Evolutionary conservation across 2,329 filamentous ascomycete genomes (phyloP).

Genomic region (Cladophialophora bantiana): DNA sequence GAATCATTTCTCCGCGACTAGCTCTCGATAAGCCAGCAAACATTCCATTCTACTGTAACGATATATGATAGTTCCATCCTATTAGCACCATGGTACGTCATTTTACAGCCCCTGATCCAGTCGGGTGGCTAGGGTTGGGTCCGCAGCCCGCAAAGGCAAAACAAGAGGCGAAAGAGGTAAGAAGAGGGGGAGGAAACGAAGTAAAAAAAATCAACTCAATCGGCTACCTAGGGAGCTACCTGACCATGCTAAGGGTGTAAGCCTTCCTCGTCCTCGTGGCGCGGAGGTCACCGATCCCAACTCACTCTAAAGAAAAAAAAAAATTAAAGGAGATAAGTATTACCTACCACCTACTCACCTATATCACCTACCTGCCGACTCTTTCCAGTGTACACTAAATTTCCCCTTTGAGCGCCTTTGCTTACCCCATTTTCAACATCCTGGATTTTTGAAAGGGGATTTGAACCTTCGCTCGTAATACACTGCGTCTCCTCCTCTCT

Average conservation of each 20-base stretch:
- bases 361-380: background rate
- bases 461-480: no score
- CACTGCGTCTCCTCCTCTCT: no score
- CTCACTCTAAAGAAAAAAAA: no score
- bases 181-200: background rate
- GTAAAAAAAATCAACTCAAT: background rate
- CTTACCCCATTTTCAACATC: no score
- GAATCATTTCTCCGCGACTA: no score
- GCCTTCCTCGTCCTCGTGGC: background rate
- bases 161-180: background rate
- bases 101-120: background rate
- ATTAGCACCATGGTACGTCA: background rate
- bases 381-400: background rate
- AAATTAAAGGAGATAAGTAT: background rate
- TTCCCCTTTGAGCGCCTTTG: background rate
- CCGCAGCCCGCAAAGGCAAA: background rate
- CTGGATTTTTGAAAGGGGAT: no score
- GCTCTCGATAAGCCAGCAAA: no score
- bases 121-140: background rate
- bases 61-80: no score
- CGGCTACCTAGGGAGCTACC: background rate
- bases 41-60: no score
- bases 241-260: background rate
- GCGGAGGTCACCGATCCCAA: background rate
- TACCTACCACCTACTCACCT: background rate